Percentiles rank a stretch among this genome's conserved stretches.
These are phyloP conservation scores for Monosporozyma siamensis DNA, from an alignment of 805 yeast species.

Conservation along the genomic window DNA sequence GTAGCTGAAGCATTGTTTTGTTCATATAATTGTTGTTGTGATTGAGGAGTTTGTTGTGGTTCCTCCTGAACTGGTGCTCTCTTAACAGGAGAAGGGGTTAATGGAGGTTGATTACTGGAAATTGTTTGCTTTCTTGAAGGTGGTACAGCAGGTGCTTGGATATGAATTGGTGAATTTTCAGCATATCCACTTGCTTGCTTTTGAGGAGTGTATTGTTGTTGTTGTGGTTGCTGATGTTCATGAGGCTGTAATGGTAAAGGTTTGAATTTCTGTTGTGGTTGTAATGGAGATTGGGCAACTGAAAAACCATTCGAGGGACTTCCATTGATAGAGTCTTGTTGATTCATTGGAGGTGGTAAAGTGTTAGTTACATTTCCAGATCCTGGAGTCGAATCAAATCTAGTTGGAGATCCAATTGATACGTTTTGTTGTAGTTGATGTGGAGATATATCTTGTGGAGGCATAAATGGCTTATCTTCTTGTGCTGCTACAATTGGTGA, in stretches of 20 bases:
- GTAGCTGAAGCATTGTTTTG: constrained; percentile 8
- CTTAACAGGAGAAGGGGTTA: constrained; percentile 16
- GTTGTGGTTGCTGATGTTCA: neutral
- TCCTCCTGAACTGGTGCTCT: constrained; percentile 24
- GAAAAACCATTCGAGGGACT: constrained; percentile 13
- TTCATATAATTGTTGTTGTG: constrained; percentile 30
- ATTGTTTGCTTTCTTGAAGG: constrained; percentile 40
- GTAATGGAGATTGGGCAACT: constrained; percentile 30
- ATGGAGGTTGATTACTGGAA: constrained; percentile 8
- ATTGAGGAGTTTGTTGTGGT: constrained; percentile 24
- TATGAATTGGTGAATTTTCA: constrained; percentile 18
- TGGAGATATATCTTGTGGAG: neutral
- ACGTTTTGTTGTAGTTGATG: neutral
- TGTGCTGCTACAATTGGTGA: neutral
- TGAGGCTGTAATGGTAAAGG: constrained; percentile 17
- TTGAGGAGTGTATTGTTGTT: constrained; percentile 13
- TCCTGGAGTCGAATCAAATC: neutral
- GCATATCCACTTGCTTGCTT: constrained; percentile 9
- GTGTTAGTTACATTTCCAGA: neutral
- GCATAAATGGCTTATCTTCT: neutral
- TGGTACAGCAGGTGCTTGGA: constrained; percentile 46
- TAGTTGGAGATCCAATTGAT: neutral
- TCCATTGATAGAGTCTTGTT: neutral
- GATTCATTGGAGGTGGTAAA: neutral
- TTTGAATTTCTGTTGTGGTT: constrained; percentile 25